Conservation (phyloP, 495 filamentous ascomycete genomes). For the Astrocystis sublimbata region DNA sequence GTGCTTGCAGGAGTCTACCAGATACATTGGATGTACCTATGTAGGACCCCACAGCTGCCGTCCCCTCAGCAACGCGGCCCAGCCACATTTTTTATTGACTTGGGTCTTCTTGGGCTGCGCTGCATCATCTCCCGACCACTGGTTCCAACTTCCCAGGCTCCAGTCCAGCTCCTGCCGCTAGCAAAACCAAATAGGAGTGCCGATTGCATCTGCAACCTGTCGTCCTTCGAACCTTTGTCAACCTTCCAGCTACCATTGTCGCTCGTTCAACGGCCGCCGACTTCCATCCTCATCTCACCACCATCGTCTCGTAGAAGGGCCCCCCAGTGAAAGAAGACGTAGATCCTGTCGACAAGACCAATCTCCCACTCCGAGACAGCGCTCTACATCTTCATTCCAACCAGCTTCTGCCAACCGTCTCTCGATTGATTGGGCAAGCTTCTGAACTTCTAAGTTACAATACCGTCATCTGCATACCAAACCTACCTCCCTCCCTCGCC, state of each 20-base stretch:
- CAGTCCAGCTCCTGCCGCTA: not conserved
- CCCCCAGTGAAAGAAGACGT: slow-evolving; percentile 23
- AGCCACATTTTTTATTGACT: slow-evolving; percentile 43
- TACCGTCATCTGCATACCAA: slow-evolving; percentile 18
- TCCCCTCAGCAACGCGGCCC: slow-evolving; percentile 32
- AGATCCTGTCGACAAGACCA: slow-evolving; percentile 28
- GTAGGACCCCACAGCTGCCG: slow-evolving; percentile 10
- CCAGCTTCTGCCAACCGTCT: slow-evolving; percentile 13
- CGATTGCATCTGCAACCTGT: slow-evolving; percentile 23
- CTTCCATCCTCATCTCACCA: slow-evolving; percentile 23
- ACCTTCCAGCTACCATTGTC: slow-evolving; percentile 16
- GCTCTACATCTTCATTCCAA: slow-evolving; percentile 29
- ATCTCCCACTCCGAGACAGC: slow-evolving; percentile 19
- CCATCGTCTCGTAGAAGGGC: slow-evolving; percentile 25
- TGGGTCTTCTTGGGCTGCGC: slow-evolving; percentile 17
- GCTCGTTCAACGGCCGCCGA: slow-evolving; percentile 18
- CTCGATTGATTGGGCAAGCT: slow-evolving; percentile 13
- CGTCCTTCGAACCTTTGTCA: slow-evolving; percentile 15
- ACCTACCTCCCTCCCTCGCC: slow-evolving; percentile 16
- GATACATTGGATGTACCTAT: too few relatives aligned
- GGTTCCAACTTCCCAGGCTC: slow-evolving; percentile 1
- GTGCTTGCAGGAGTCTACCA: too few relatives aligned
- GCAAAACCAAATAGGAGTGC: slow-evolving; percentile 29
- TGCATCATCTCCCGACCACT: slow-evolving; percentile 2
- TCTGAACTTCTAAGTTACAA: slow-evolving; percentile 37